Conservation (phyloP, 306 rosid species). For the Alnus rubra region DNA sequence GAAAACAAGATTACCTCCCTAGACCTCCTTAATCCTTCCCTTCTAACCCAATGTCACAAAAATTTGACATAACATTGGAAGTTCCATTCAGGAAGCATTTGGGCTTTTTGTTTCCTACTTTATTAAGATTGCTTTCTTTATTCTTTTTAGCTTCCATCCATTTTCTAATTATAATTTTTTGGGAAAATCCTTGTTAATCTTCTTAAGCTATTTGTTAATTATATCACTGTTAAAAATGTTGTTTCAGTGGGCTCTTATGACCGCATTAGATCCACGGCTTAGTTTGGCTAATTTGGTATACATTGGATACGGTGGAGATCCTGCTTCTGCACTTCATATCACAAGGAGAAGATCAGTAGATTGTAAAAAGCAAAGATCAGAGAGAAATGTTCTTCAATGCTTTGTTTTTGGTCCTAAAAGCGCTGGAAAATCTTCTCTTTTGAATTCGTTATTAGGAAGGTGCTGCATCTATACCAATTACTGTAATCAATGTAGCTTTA, state of each 20-base stretch:
- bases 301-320: conserved; percentile 86
- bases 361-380: conserved; percentile 68
- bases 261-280: conserved; percentile 65
- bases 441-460: conserved; percentile 83
- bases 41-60: neutral
- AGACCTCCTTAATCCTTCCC: neutral
- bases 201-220: conserved; percentile 15
- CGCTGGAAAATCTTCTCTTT: conserved; percentile 83
- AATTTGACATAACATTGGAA: neutral
- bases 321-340: conserved; percentile 73
- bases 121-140: neutral
- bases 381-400: conserved; percentile 84
- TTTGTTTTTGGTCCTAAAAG: conserved; percentile 86
- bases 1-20: neutral
- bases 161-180: neutral
- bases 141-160: conserved; percentile 1
- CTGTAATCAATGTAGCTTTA: conserved; percentile 20
- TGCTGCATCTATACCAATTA: conserved; percentile 39
- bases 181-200: neutral
- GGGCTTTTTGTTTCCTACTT: neutral
- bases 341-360: conserved; percentile 72
- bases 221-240: conserved; percentile 1
- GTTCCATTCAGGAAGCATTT: neutral
- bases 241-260: conserved; percentile 96
- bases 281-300: conserved; percentile 85